Conservation (phyloP, 257 asterid species). For the Euphrasia confusa region DNA sequence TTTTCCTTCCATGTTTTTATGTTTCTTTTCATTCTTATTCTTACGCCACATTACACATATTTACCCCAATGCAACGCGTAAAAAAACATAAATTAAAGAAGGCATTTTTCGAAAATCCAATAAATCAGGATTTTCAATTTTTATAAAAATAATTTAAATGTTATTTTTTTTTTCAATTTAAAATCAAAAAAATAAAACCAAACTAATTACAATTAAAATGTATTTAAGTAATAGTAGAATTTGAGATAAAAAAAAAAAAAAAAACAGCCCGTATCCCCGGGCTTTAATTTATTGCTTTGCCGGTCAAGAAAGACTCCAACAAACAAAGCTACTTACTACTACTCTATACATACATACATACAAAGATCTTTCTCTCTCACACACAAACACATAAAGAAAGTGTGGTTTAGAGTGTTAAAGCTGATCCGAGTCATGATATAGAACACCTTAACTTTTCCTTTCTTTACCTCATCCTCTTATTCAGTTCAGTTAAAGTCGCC, state of each 20-base stretch:
- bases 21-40: slow-evolving; percentile 14
- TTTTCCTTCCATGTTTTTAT: slow-evolving; percentile 28
- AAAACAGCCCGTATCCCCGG: slow-evolving; percentile 30
- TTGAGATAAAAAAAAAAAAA: not conserved
- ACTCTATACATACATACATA: no score
- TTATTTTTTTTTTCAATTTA: no score
- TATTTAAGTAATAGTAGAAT: no score
- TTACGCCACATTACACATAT: not conserved
- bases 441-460: slow-evolving; percentile 51
- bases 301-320: slow-evolving; percentile 50
- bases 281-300: slow-evolving; percentile 52
- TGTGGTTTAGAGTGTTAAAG: slow-evolving; percentile 56
- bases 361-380: slow-evolving; percentile 30
- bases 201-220: no score
- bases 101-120: no score
- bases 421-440: slow-evolving; percentile 20
- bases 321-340: slow-evolving; percentile 20
- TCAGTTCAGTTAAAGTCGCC: slow-evolving; percentile 68
- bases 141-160: no score
- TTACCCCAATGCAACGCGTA: no score
- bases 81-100: not conserved
- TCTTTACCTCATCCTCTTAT: slow-evolving; percentile 33
- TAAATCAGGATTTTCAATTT: no score
- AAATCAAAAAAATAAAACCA: no score
- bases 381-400: slow-evolving; percentile 30